phyloP scores from a whole-genome alignment of 345 rosid species.

The Gossypium sturtianum region DNA sequence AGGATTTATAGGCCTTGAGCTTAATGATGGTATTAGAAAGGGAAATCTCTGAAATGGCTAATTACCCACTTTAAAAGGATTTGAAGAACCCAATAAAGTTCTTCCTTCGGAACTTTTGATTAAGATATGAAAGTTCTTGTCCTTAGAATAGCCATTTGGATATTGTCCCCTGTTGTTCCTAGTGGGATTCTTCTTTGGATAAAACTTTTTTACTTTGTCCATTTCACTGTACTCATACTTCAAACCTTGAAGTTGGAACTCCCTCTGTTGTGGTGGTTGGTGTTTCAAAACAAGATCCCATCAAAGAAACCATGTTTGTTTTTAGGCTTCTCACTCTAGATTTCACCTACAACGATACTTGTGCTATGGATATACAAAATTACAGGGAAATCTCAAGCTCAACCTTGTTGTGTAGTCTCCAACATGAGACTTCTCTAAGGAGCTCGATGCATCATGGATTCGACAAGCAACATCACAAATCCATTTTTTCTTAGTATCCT shows the following conservation, averaged over 20 bases:
- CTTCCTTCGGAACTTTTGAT: conserved; percentile 12
- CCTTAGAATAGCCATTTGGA: conserved; percentile 25
- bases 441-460: conserved; percentile 13
- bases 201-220: conserved; percentile 20
- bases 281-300: conserved; percentile 16
- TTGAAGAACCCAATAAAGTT: conserved; percentile 19
- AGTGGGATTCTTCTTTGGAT: conserved; percentile 17
- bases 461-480: conserved; percentile 30
- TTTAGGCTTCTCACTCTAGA: conserved; percentile 24
- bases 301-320: conserved; percentile 16
- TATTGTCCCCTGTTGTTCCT: conserved; percentile 16
- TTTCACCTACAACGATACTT: conserved; percentile 26
- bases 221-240: conserved; percentile 33
- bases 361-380: conserved; percentile 28
- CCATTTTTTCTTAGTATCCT: conserved; percentile 33
- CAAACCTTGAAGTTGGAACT: conserved; percentile 16
- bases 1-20: not conserved
- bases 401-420: conserved; percentile 40
- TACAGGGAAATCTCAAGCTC: conserved; percentile 32
- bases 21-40: not conserved
- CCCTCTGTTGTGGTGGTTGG: not conserved
- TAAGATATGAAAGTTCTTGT: conserved; percentile 25
- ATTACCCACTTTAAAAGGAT: conserved; percentile 34
- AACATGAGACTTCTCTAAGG: conserved; percentile 26
- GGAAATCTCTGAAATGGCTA: conserved; percentile 5